A percentile compares a stretch with the other conserved stretches of the same genome.
Conservation (phyloP, 768 basidiomycete species). For the Strobilomyces echinocephalus region DNA sequence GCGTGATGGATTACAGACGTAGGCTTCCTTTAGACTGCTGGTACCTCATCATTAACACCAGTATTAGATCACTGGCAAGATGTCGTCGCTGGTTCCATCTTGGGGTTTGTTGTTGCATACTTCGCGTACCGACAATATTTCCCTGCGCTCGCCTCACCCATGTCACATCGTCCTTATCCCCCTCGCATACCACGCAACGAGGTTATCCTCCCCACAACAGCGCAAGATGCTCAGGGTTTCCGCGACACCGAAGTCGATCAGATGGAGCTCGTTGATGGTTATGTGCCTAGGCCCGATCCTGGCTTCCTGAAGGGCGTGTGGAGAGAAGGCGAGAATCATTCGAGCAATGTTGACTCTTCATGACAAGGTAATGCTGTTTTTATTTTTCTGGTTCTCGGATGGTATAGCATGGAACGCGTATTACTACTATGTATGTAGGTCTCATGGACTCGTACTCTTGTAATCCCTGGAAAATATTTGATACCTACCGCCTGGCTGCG, state of each 20-base stretch:
- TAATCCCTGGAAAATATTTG: too few relatives aligned
- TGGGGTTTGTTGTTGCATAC: conserved; percentile 69
- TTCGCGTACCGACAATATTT: conserved; percentile 84
- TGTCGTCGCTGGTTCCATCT: conserved; percentile 69
- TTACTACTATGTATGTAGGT: too few relatives aligned
- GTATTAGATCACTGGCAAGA: conserved; percentile 86
- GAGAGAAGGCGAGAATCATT: conserved; percentile 29
- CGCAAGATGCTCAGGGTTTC: conserved; percentile 11
- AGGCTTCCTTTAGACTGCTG: conserved; percentile 7
- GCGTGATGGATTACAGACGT: conserved; percentile 93
- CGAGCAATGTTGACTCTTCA: conserved; percentile 18
- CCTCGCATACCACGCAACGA: conserved; percentile 55
- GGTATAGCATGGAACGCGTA: not conserved
- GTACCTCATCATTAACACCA: conserved; percentile 1
- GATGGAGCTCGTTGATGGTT: conserved; percentile 23
- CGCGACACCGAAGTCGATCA: conserved; percentile 19
- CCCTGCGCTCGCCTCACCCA: conserved; percentile 58
- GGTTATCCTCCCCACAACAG: conserved; percentile 39
- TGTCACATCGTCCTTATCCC: conserved; percentile 66
- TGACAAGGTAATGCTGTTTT: not conserved
- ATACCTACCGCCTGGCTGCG: too few relatives aligned
- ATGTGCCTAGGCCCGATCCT: conserved; percentile 10
- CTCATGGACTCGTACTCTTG: too few relatives aligned
- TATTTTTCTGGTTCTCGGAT: not conserved
- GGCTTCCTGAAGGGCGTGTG: conserved; percentile 17